Conservation (phyloP, 257 asterid species). For the Buddleja alternifolia region DNA sequence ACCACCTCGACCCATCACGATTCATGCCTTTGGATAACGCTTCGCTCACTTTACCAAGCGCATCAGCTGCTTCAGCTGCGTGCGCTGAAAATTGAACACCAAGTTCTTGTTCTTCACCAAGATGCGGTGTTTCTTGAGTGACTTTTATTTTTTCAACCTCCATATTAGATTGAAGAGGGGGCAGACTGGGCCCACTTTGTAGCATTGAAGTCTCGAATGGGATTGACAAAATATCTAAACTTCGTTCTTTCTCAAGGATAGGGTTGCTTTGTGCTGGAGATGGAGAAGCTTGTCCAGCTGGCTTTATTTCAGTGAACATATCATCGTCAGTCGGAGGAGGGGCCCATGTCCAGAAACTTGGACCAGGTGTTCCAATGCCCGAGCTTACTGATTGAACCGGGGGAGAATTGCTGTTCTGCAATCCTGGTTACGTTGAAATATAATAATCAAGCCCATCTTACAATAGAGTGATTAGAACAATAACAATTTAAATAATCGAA, state of each 20-base stretch:
- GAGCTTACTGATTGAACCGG: conserved; percentile 41
- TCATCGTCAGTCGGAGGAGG: conserved; percentile 61
- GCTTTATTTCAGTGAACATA: conserved; percentile 34
- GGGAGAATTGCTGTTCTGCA: conserved; percentile 35
- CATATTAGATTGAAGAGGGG: conserved; percentile 73
- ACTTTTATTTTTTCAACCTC: conserved; percentile 49
- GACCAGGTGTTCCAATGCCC: conserved; percentile 72
- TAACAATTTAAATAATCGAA: not conserved
- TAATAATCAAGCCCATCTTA: conserved; percentile 14
- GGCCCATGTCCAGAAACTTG: conserved; percentile 92
- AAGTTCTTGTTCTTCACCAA: conserved; percentile 60
- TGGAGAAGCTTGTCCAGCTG: conserved; percentile 46
- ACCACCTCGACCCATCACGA: conserved; percentile 89
- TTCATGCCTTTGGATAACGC: conserved; percentile 46
- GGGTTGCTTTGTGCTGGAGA: conserved; percentile 45
- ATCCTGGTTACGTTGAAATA: conserved; percentile 48
- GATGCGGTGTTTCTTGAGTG: conserved; percentile 51
- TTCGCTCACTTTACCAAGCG: conserved; percentile 52
- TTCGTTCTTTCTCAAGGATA: conserved; percentile 69
- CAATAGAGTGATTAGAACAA: not conserved
- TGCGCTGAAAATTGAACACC: conserved; percentile 69
- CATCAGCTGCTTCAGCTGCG: conserved; percentile 83
- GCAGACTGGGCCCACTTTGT: conserved; percentile 44
- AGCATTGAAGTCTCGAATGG: conserved; percentile 73
- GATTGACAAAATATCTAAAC: conserved; percentile 52